A percentile compares a stretch with the other conserved stretches of the same genome.
phyloP scores from a whole-genome alignment of 768 basidiomycete genomes.

The Termitomyces sp. region DNA sequence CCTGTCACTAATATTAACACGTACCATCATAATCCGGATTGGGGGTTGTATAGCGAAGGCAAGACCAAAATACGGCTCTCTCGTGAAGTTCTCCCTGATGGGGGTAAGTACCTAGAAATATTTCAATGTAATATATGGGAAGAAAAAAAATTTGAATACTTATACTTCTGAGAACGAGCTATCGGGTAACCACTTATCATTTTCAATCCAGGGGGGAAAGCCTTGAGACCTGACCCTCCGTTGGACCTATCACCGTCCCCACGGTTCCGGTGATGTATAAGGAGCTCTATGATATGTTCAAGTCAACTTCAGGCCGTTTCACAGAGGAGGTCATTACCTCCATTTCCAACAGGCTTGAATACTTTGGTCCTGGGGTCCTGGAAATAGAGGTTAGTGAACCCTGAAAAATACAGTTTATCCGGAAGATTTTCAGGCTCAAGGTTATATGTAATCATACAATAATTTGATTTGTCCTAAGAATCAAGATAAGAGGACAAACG shows the following conservation, averaged over 20 bases:
- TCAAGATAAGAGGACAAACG: background rate
- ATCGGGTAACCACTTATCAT: constrained; percentile 42
- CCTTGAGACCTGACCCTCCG: constrained; percentile 39
- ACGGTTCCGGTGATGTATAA: constrained; percentile 43
- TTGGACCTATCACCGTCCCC: constrained; percentile 35
- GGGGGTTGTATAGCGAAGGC: constrained; percentile 35
- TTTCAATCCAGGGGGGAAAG: constrained; percentile 42
- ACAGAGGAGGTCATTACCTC: constrained; percentile 23
- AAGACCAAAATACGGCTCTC: constrained; percentile 38
- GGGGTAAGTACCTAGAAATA: constrained; percentile 25
- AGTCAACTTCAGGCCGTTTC: background rate
- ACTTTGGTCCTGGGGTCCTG: constrained; percentile 35
- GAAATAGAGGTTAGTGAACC: constrained; percentile 44
- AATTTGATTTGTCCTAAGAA: constrained; percentile 37
- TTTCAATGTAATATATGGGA: background rate
- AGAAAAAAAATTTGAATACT: background rate
- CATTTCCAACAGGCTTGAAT: constrained; percentile 38
- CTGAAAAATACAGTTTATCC: constrained; percentile 17
- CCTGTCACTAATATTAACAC: background rate
- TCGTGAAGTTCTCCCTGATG: constrained; percentile 37
- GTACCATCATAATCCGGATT: constrained; percentile 28
- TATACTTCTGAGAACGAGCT: constrained; percentile 36
- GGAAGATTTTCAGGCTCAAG: background rate
- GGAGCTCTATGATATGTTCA: constrained; percentile 25
- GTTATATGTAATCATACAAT: constrained; percentile 31